Evolutionary conservation across 805 yeast species (phyloP), one percentile per base, ranked within the genome.

Genomic region (Ogataea haglerorum): DNA sequence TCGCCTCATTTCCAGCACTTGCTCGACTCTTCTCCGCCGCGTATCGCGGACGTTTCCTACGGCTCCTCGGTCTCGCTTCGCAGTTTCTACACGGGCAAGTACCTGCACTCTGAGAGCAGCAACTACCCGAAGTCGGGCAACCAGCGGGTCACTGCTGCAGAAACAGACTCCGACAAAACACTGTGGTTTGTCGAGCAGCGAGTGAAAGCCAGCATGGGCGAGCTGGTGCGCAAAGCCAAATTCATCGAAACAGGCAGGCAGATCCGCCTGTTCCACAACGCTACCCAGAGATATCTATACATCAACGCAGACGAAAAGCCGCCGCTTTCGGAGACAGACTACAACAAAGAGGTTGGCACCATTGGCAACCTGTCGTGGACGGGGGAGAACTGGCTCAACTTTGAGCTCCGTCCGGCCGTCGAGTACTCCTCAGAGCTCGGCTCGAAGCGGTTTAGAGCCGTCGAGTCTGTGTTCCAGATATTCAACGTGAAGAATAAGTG

Each of bases 281-380:
- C 53, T 2, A 84, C 97, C 1, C 76, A 81, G 12, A 78, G 78
- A 47, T 76, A 85, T 33, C 63, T 93, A 38, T 80, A 80, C 48
- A 84, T 88, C 16, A 53, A 58, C 36, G 79, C 73, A 48, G 85
- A 85, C 46, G 53, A 36, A 4, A 78, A 90, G 45, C 96, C 98
- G 3, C 96, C 96, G 8, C 76, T 89, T 19, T 76, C 91, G 8
- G 95, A 87, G 57, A 93, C 87, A 55, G 98, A 93, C 42, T 90
- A 91, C 62, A 82, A 89, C 56, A 76, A 74, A 48, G 95, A 89
- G 61, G 95, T 89, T 1, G 75, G 86, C 19, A 79, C 87, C 48
- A 68, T 78, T 42, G 93, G 91, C 4, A 76, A 75, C 60, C 61
- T 69, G 6, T 76, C 79, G 1, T 76, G 77, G 54, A 64, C 65